Conservation (phyloP, 257 asterid species). For the Ophiorrhiza pumila region DNA sequence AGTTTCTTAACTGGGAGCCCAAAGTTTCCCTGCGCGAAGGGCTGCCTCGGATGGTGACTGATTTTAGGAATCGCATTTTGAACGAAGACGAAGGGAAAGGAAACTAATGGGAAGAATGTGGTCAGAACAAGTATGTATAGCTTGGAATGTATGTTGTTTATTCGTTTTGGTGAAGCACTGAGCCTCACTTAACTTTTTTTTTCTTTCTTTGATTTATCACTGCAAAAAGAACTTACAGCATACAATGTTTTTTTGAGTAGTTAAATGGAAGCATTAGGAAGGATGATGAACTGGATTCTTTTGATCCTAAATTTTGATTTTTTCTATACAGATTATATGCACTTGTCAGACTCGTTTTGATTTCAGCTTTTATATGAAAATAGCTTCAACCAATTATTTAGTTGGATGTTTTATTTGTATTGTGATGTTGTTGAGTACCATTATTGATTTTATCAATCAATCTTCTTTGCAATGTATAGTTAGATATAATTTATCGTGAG, state of each 20-base stretch:
- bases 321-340: background rate
- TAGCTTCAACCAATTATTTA: background rate
- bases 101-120: constrained; percentile 26
- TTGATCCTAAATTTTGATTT: constrained; percentile 9
- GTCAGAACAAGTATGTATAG: constrained; percentile 25
- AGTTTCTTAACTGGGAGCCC: constrained; percentile 95
- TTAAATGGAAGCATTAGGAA: background rate
- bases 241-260: background rate
- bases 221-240: background rate
- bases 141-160: constrained; percentile 10
- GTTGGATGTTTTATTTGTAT: background rate
- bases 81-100: constrained; percentile 98
- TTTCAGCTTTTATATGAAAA: background rate
- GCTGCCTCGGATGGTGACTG: constrained; percentile 84
- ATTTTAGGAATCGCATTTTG: constrained; percentile 87
- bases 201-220: background rate
- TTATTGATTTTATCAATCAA: background rate
- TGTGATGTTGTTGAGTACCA: background rate
- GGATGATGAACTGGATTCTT: constrained; percentile 3
- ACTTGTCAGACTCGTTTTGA: background rate
- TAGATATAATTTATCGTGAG: background rate
- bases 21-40: constrained; percentile 74
- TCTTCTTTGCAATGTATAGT: background rate
- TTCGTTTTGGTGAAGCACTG: constrained; percentile 3
- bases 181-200: background rate